A percentile compares a stretch with the other conserved stretches of the same genome.
Conservation (phyloP, 768 basidiomycete species). For the Sarcodon sp. region DNA sequence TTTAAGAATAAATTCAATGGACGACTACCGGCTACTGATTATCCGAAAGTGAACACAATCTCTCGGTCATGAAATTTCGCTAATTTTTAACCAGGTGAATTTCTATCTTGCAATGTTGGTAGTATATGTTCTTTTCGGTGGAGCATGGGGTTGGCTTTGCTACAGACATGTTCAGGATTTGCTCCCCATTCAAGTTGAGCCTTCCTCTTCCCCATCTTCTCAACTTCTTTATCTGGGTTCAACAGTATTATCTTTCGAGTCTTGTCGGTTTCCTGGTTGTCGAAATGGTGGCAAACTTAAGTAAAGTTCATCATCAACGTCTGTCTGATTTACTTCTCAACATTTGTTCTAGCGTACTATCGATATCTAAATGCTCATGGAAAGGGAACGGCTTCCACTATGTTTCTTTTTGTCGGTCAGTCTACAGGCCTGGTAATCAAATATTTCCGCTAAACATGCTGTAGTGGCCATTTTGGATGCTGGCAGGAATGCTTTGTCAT, state of each 20-base stretch:
- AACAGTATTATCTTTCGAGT: slow-evolving; percentile 82
- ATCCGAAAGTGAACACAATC: slow-evolving; percentile 86
- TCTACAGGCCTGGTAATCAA: slow-evolving; percentile 1
- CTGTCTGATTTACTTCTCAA: not conserved
- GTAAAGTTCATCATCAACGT: slow-evolving; percentile 23
- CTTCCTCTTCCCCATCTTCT: not conserved
- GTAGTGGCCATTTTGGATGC: slow-evolving; percentile 91
- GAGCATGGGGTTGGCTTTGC: slow-evolving; percentile 75
- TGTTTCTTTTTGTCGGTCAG: slow-evolving; percentile 90
- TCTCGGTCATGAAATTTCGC: not conserved
- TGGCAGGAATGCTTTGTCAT: slow-evolving; percentile 85
- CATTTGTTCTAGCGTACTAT: slow-evolving; percentile 57
- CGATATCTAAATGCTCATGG: slow-evolving; percentile 88
- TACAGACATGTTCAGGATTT: slow-evolving; percentile 72
- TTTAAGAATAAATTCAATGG: slow-evolving; percentile 88
- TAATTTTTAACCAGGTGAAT: slow-evolving; percentile 22
- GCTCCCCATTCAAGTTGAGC: slow-evolving; percentile 74
- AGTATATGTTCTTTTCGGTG: slow-evolving; percentile 57
- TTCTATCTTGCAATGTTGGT: slow-evolving; percentile 84
- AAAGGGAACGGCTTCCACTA: slow-evolving; percentile 55
- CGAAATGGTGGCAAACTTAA: slow-evolving; percentile 92
- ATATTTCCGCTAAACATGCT: not conserved
- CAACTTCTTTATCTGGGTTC: slow-evolving; percentile 1
- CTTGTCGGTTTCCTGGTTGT: slow-evolving; percentile 78
- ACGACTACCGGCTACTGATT: slow-evolving; percentile 82